Evolutionary conservation across 805 yeast genomes (phyloP), one percentile per base, ranked within the genome.

Genomic region (Candida orba): DNA sequence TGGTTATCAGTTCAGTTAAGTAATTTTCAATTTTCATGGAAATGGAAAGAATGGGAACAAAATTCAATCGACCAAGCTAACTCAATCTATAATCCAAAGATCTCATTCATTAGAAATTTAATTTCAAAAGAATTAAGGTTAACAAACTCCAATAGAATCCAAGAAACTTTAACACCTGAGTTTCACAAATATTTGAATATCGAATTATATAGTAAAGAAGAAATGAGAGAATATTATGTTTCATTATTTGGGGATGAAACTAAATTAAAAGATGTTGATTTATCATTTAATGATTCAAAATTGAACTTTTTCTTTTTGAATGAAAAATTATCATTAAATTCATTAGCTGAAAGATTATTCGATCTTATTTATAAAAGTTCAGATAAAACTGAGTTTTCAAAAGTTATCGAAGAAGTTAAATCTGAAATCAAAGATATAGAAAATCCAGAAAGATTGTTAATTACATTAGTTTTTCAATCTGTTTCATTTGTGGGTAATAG

Each of bases 1-100:
- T 93, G 98, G 98, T 81, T 95, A 69, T 74, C 95, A 1, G 81
- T 86, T 44, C 99, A 93, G 64, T 76, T 93, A 61, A 84, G 95
- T 56, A 93, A 91, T 60, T 93, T 91, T 63, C 89, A 84, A 45
- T 93, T 87, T 65, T 86, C 90, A 32, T 93, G 99, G 99, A 88
- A 89, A 59, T 93, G 99, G 99, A 79, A 77, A 50, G 98, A 90
- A 62, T 93, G 99, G 99, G 77, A 73, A 24, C 65, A 63, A 3
- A 85, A 81, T 54, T 72, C 81, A 0, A 54, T 59, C n/a, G 62
- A 60, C 37, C 72, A 68, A 38, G 66, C 73, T 31, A 60, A 67
- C 30, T 66, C 71, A 25, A 54, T 57, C 14, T 79, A 76, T 55
- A 90, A 86, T 58, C 96, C 97, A 12, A 79, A 78, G 52, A 72